Percentiles rank a stretch among this genome's conserved stretches.
phyloP scores from a whole-genome alignment of 2,329 filamentous ascomycete species.

The Cyphellophora europaea region DNA sequence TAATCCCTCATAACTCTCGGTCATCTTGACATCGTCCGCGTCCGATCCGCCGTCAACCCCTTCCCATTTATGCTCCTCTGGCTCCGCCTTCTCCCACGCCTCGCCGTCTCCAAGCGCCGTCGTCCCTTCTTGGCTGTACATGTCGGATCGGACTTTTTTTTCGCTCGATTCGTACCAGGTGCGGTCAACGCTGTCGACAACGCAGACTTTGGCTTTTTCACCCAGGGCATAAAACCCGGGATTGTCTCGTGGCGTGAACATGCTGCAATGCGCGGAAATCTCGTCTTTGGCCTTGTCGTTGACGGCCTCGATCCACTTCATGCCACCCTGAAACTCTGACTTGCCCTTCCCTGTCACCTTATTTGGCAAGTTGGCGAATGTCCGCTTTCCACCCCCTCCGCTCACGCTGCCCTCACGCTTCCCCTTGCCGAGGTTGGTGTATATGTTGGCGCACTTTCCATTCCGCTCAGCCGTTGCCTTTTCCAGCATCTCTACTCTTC shows the following conservation, averaged over 20 bases:
- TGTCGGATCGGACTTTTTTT: constrained; percentile 7
- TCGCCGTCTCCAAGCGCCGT: constrained; percentile 10
- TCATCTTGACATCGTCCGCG: constrained; percentile 16
- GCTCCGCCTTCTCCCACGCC: constrained; percentile 17
- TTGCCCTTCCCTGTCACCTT: constrained; percentile 13
- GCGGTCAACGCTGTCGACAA: constrained; percentile 27
- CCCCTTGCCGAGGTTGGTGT: constrained; percentile 69
- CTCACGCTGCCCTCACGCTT: constrained; percentile 41
- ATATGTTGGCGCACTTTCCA: constrained; percentile 64
- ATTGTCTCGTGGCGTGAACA: constrained; percentile 36
- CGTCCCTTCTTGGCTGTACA: constrained; percentile 6
- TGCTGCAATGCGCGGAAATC: constrained; percentile 61
- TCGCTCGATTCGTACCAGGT: constrained; percentile 18
- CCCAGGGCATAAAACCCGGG: constrained; percentile 33
- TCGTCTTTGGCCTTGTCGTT: constrained; percentile 78
- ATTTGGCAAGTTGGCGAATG: constrained; percentile 73
- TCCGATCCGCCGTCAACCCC: constrained; percentile 8
- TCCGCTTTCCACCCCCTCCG: constrained; percentile 51
- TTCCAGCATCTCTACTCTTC: constrained; percentile 61
- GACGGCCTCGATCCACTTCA: constrained; percentile 57
- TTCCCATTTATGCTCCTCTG: constrained; percentile 16
- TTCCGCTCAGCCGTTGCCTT: constrained; percentile 37
- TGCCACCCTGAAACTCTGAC: constrained; percentile 26
- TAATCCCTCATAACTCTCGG: constrained; percentile 9
- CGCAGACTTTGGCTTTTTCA: constrained; percentile 26